phyloP scores from a whole-genome alignment of 148 eudicot genomes.

The Chenopodium album region DNA sequence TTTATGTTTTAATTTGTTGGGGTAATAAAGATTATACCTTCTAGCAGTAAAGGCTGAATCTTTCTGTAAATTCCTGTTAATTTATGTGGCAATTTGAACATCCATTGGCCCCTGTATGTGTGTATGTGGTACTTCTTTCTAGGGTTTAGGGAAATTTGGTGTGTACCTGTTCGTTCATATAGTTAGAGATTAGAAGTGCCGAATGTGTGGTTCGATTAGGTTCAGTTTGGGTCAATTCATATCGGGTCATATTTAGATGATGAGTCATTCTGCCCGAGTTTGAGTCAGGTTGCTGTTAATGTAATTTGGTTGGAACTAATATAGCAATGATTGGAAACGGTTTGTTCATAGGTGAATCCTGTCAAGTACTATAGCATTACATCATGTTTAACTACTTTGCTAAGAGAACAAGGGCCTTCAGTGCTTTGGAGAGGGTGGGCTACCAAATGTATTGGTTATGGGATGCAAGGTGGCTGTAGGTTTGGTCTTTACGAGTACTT shows the following conservation, averaged over 20 bases:
- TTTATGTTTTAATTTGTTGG: not conserved
- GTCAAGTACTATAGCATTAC: conserved; percentile 53
- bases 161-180: not conserved
- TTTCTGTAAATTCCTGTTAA: not conserved
- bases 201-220: not conserved
- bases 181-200: not conserved
- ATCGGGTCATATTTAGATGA: not conserved
- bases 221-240: not conserved
- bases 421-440: conserved; percentile 67
- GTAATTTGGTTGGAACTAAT: not conserved
- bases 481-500: conserved; percentile 68
- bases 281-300: not conserved
- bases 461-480: conserved; percentile 72
- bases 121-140: not conserved
- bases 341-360: conserved; percentile 47
- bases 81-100: conserved; percentile 2
- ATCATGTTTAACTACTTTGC: conserved; percentile 43
- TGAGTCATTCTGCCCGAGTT: not conserved
- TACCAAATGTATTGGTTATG: conserved; percentile 57
- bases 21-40: not conserved
- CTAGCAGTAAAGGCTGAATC: not conserved
- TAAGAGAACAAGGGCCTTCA: conserved; percentile 63
- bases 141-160: not conserved
- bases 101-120: not conserved
- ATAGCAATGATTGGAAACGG: not conserved